Conservation (phyloP, 305 asterid genomes). For the Coffea humblotiana region DNA sequence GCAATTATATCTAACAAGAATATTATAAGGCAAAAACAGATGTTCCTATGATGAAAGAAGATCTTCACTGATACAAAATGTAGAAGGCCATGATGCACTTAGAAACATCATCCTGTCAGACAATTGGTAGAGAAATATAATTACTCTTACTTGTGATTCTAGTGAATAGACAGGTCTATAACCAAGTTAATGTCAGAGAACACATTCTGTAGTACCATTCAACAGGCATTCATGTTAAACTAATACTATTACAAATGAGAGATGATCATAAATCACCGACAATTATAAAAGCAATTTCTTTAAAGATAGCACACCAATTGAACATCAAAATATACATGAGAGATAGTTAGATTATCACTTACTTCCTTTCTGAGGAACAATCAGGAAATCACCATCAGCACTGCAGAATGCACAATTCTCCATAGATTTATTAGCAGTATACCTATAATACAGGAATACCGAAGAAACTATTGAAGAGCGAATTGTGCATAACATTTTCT, state of each 20-base stretch:
- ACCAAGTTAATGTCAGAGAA: background rate
- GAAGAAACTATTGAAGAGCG: background rate
- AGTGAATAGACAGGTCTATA: background rate
- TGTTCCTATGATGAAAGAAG: no score
- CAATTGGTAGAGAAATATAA: no score
- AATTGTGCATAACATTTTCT: background rate
- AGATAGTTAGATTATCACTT: constrained; percentile 39
- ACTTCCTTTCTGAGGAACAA: constrained; percentile 97
- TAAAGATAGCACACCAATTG: background rate
- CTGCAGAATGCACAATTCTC: constrained; percentile 86
- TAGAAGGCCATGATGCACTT: no score
- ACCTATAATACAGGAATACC: constrained; percentile 38
- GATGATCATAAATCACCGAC: background rate
- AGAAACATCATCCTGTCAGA: no score
- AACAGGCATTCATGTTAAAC: background rate
- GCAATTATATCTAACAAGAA: no score
- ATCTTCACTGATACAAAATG: no score
- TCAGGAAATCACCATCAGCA: constrained; percentile 95
- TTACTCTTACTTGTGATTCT: background rate
- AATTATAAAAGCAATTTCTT: background rate
- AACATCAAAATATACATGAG: background rate
- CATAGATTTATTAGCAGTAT: constrained; percentile 88
- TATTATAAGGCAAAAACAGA: no score
- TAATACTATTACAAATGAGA: background rate
- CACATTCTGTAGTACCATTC: background rate